Conservation (phyloP, 768 basidiomycete species). For the Lentinula raphanica region DNA sequence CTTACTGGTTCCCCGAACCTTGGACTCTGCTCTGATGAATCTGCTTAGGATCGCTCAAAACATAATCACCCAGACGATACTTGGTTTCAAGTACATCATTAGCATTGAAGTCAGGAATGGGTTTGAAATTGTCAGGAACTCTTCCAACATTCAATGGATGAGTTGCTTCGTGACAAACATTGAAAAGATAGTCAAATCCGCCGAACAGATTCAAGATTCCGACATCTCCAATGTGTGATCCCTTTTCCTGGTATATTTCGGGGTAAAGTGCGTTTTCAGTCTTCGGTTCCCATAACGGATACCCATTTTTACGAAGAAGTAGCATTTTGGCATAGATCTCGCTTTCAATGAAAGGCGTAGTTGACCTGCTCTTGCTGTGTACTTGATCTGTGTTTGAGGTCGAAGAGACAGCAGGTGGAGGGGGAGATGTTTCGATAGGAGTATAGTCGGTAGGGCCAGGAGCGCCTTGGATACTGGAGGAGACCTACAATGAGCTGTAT, state of each 20-base stretch:
- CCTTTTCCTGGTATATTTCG: neutral
- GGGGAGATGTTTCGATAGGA: too few relatives aligned
- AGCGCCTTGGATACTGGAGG: too few relatives aligned
- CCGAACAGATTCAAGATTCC: neutral
- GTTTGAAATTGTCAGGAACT: neutral
- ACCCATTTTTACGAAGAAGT: neutral
- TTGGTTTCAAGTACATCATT: neutral
- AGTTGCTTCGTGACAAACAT: neutral
- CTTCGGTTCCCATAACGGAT: conserved; percentile 1
- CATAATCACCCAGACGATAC: neutral
- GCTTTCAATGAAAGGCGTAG: neutral
- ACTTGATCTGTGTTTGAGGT: too few relatives aligned
- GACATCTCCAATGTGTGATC: conserved; percentile 1
- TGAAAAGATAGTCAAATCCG: conserved; percentile 4
- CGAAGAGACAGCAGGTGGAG: too few relatives aligned
- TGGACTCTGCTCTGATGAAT: neutral
- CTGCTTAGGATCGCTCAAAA: neutral
- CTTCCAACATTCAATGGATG: neutral
- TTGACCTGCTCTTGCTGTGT: too few relatives aligned
- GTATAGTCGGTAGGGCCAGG: too few relatives aligned
- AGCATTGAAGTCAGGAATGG: neutral
- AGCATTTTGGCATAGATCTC: neutral
- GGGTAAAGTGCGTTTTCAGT: neutral
- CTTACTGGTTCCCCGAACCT: neutral
- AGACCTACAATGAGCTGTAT: too few relatives aligned